Base-by-base conservation (phyloP, 441 rosid genomes). In the Euphorbia corollata region DNA sequence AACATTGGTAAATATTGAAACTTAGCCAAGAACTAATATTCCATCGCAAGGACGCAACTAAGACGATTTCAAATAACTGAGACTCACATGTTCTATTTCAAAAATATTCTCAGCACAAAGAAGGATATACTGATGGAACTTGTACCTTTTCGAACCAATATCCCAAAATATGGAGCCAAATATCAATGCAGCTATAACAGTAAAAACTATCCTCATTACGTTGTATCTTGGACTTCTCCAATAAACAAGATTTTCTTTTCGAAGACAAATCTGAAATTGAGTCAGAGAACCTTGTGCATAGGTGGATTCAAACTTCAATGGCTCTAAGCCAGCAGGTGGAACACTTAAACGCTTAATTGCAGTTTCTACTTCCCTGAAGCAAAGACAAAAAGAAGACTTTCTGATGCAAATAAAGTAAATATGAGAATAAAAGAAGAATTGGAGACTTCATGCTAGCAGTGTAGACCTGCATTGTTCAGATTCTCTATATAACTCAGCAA, bases 161-260 rank as follows among this genome's bases (percentile, higher is more conserved):
- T 84, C 76, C 98, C 97, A 90, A 67, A 93, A 93, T 36, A 88
- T 83, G 3, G 97, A 77, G 77, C 98, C 98, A 41, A 88, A 74
- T 55, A 93, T 86, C 65, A 90, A 15, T 11, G 97, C 98, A 71
- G 87, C 82, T 18, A 78, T 7, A 0, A 71, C 45, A 13, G 97
- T 90, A 71, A 87, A 93, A 63, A 72, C 39, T 70, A 93, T 27
- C 65, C 96, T 86, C 77, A 87, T 87, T 3, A 83, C 81, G 71
- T 88, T 93, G 78, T 93, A 90, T 50, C 74, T 86, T 54, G 98
- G 97, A 74, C 96, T 89, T 83, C 97, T 93, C 97, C 98, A 93
- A 50, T 90, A 93, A 34, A 90, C 92, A 70, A 90, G 90, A 80
- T 82, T 86, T 75, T 89, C 90, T 81, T 93, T 93, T 88, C 89